These are phyloP conservation scores for Schizopora paradoxa DNA, from an alignment of 1,284 basidiomycete genomes.

Conservation along the genomic window DNA sequence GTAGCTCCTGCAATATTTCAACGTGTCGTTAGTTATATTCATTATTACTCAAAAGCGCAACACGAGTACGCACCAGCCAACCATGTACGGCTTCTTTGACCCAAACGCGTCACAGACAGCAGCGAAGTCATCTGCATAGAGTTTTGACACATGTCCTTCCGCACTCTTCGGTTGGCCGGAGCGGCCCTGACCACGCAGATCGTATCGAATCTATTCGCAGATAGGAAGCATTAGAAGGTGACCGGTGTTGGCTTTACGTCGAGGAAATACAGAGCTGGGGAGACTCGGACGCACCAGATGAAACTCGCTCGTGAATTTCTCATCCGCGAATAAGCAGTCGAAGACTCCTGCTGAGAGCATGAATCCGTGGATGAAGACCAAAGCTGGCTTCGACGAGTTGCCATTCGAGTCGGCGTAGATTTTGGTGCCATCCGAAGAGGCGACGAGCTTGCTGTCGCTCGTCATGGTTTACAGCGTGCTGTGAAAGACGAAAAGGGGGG, in stretches of 20 bases:
- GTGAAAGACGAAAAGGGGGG: too few species aligned
- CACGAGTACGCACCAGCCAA: too few species aligned
- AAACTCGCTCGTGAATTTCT: not conserved
- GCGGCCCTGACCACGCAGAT: conserved; percentile 24
- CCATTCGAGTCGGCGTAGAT: conserved; percentile 16
- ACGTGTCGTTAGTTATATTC: too few species aligned
- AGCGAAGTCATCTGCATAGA: conserved; percentile 34
- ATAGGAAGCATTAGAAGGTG: too few species aligned
- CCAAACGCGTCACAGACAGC: conserved; percentile 30
- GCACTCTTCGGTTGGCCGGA: conserved; percentile 25
- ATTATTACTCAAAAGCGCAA: too few species aligned
- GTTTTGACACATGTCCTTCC: conserved; percentile 26
- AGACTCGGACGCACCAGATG: too few species aligned
- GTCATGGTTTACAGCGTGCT: too few species aligned
- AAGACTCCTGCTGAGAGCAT: conserved; percentile 7
- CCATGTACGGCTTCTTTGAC: too few species aligned
- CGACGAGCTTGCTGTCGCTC: not conserved
- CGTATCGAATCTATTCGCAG: conserved; percentile 17
- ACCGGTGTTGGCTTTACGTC: too few species aligned
- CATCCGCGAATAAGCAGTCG: conserved; percentile 2
- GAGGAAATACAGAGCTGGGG: too few species aligned
- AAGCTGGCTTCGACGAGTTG: conserved; percentile 10
- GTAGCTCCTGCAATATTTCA: too few species aligned
- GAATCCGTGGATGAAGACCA: conserved; percentile 15
- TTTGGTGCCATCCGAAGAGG: conserved; percentile 8